Evolutionary conservation across 495 filamentous ascomycete genomes (phyloP).

Genomic region (Bacidia gigantensis): DNA sequence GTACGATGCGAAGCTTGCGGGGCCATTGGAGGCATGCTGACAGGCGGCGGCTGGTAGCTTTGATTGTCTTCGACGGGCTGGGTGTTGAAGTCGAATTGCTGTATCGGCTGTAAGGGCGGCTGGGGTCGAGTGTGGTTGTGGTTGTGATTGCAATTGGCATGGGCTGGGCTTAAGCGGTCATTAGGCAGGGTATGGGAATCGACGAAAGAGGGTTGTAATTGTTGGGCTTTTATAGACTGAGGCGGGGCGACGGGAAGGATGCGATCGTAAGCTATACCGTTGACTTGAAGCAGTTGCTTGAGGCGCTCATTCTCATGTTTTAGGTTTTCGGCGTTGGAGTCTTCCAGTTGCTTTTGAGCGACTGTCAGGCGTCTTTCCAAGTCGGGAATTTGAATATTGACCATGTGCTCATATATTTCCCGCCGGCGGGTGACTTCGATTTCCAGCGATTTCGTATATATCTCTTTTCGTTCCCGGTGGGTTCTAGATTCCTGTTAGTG

Average conservation of each 20-base stretch:
- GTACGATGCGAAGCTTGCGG: not conserved
- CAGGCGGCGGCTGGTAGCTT: not conserved
- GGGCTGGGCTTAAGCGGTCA: not conserved
- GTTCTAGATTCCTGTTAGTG: slow-evolving; percentile 38
- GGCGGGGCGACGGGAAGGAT: not conserved
- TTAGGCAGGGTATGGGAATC: too few relatives aligned
- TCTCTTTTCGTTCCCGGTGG: slow-evolving; percentile 91
- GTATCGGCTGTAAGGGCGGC: too few relatives aligned
- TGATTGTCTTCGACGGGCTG: not conserved
- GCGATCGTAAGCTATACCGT: slow-evolving; percentile 46
- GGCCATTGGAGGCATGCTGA: not conserved
- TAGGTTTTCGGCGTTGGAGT: slow-evolving; percentile 39
- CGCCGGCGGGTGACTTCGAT: slow-evolving; percentile 67
- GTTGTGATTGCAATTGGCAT: not conserved
- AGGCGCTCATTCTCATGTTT: slow-evolving; percentile 56
- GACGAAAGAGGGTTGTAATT: too few relatives aligned
- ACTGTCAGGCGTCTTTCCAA: slow-evolving; percentile 27
- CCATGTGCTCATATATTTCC: slow-evolving; percentile 31
- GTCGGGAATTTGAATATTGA: slow-evolving; percentile 30
- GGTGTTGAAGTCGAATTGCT: not conserved
- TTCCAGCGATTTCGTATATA: slow-evolving; percentile 88
- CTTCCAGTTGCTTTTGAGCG: slow-evolving; percentile 1
- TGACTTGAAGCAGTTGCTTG: slow-evolving; percentile 55
- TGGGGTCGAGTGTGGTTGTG: too few relatives aligned
- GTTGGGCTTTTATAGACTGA: too few relatives aligned